A percentile compares a stretch with the other conserved stretches of the same genome.
These are phyloP conservation scores for Claviceps pazoutovae DNA, from an alignment of 2,329 filamentous ascomycete species.

Conservation along the genomic window DNA sequence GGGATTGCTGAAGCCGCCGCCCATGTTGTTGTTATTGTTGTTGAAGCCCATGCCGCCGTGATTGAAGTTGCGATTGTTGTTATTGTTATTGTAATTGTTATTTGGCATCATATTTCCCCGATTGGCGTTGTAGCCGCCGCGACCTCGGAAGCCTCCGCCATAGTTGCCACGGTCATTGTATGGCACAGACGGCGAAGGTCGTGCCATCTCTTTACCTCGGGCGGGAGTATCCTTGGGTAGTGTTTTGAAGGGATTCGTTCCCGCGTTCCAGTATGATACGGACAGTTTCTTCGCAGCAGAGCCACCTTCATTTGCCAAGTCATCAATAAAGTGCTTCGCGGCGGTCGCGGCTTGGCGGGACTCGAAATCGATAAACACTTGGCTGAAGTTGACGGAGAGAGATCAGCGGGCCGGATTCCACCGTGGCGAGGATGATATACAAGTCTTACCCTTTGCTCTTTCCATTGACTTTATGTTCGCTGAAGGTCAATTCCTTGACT, in stretches of 20 bases:
- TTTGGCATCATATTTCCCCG: constrained; percentile 34
- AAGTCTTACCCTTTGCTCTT: constrained; percentile 86
- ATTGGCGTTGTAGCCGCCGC: constrained; percentile 30
- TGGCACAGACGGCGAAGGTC: constrained; percentile 33
- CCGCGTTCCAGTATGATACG: constrained; percentile 62
- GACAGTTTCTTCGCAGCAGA: constrained; percentile 53
- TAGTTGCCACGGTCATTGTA: constrained; percentile 33
- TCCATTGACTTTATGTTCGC: constrained; percentile 96
- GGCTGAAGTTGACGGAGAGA: constrained; percentile 24
- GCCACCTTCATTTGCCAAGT: constrained; percentile 36
- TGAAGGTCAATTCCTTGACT: constrained; percentile 87
- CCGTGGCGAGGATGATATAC: no score
- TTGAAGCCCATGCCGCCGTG: constrained; percentile 33
- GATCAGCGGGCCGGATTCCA: background rate
- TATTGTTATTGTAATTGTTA: constrained; percentile 19
- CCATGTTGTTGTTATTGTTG: constrained; percentile 22
- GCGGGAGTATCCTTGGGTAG: constrained; percentile 72
- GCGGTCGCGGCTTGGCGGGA: constrained; percentile 76
- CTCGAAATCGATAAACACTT: constrained; percentile 74
- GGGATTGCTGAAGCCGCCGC: constrained; percentile 33
- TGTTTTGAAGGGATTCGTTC: constrained; percentile 78
- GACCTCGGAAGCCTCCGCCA: constrained; percentile 38
- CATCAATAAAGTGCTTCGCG: constrained; percentile 68
- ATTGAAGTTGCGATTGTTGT: constrained; percentile 28
- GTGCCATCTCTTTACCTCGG: constrained; percentile 45